Evolutionary conservation across 148 eudicot species (phyloP), one percentile per base, ranked within the genome.

Genomic region (Euryodendron excelsum): DNA sequence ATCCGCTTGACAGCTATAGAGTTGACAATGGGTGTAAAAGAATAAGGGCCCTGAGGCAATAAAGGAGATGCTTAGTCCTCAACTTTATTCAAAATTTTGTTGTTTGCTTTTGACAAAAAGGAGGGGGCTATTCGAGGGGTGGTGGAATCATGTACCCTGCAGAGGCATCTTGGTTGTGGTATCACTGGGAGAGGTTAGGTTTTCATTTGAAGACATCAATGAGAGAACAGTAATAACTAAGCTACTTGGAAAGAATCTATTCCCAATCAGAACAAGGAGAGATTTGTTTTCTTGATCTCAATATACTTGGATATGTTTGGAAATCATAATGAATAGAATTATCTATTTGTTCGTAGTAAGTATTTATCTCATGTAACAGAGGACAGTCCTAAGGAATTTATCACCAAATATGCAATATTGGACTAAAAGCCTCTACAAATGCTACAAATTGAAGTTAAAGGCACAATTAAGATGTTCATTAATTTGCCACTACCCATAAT

Each of bases 11-110:
- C 74, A 80, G 85, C 84, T 82, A 79, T 37, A 77, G 59, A 68
- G 81, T 80, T 81, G 81, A 84, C 83, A 74, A 74, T 76, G 80
- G 58, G 68, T 67, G 69, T 44, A 53, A 78, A 77, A 81, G 73
- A 74, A 67, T 61, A 79, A 74, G 82, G 83, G 74, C 66, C 80
- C 76, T n/a, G 63, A 74, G 77, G 34, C 79, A 74, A 74, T 58
- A 85, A 85, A 85, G 83, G 36, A 77, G 86, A 88, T 83, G 86
- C 85, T 81, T 77, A 41, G 75, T 80, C 80, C 80, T 53, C 13
- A 45, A 83, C 82, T 84, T 78, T 87, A 77, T 79, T 79, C 63
- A 82, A 86, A 81, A 72, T 80, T 50, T 17, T 70, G 66, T 55
- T 44, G 78, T 15, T 33, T 67, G 30, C 82, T 83, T 83, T 87